A percentile compares a stretch with the other conserved stretches of the same genome.
phyloP scores from a whole-genome alignment of 495 filamentous ascomycete genomes.

The Hypoxylon crocopeplum region DNA sequence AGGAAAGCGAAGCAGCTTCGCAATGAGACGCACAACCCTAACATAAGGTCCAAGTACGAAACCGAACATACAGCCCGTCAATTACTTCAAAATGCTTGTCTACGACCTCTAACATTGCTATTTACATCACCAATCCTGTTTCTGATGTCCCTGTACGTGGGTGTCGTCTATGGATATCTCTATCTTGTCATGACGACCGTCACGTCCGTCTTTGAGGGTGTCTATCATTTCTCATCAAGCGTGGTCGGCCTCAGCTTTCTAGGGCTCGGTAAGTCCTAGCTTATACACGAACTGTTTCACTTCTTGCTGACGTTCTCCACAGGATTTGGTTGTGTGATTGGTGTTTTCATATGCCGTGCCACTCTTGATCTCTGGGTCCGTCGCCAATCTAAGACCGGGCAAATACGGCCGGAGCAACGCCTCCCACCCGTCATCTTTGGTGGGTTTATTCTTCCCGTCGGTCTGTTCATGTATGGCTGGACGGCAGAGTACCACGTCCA shows the following conservation, averaged over 20 bases:
- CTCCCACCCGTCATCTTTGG: constrained; percentile 13
- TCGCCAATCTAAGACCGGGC: constrained; percentile 34
- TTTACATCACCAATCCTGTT: constrained; percentile 54
- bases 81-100: constrained; percentile 42
- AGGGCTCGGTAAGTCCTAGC: constrained; percentile 10
- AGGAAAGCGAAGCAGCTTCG: constrained; percentile 59
- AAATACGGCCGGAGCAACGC: constrained; percentile 16
- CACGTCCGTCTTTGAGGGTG: constrained; percentile 47
- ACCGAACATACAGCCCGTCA: constrained; percentile 37
- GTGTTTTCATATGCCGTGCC: constrained; percentile 46
- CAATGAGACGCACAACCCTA: constrained; percentile 60
- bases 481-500: constrained; percentile 11
- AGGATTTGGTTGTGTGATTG: constrained; percentile 35
- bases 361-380: constrained; percentile 6
- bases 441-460: constrained; percentile 10
- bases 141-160: constrained; percentile 47
- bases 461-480: constrained; percentile 50
- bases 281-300: neutral
- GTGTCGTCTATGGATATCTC: constrained; percentile 44
- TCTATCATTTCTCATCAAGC: constrained; percentile 39
- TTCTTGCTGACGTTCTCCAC: neutral
- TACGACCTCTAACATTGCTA: constrained; percentile 58
- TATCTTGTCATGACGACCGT: constrained; percentile 58
- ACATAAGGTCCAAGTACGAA: constrained; percentile 42
- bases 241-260: constrained; percentile 16